Percentiles rank a stretch among this genome's conserved stretches.
Conservation (phyloP, 2,329 filamentous ascomycete species). For the Colletotrichum camelliae region DNA sequence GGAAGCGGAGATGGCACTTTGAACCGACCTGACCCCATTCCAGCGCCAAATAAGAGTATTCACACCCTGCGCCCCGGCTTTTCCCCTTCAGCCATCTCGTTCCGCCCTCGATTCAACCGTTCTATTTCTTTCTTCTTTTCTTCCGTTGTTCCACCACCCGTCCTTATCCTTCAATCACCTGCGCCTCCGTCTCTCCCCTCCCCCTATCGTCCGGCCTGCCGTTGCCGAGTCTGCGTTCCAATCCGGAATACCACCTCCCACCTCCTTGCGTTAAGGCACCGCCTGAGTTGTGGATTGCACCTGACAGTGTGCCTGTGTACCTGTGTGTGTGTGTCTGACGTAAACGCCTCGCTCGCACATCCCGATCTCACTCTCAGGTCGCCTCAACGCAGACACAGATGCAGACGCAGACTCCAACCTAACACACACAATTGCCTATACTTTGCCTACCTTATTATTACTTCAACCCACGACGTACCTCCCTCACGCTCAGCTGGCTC, state of each 20-base stretch:
- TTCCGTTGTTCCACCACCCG: not conserved
- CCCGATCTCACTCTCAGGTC: not conserved
- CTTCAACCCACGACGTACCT: not conserved
- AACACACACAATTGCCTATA: not conserved
- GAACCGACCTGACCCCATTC: constrained; percentile 9
- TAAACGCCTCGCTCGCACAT: constrained; percentile 5
- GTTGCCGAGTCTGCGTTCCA: not conserved
- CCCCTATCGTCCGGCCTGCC: not conserved
- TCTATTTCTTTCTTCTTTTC: not conserved
- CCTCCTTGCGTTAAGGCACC: not conserved
- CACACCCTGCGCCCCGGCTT: constrained; percentile 15
- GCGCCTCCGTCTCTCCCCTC: not conserved
- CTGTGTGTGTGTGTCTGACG: not conserved
- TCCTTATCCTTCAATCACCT: not conserved
- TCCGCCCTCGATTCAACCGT: constrained; percentile 1
- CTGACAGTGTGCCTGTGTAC: not conserved
- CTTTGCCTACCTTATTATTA: not conserved
- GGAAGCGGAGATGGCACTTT: constrained; percentile 13
- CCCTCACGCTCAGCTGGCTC: constrained; percentile 3
- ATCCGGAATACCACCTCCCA: not conserved
- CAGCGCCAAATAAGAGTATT: constrained; percentile 5
- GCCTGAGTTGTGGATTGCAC: not conserved
- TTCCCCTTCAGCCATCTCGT: not conserved
- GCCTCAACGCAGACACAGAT: not conserved
- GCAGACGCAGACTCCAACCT: not conserved